phyloP scores from a whole-genome alignment of 129 eudicot genomes.

The Silybum marianum region DNA sequence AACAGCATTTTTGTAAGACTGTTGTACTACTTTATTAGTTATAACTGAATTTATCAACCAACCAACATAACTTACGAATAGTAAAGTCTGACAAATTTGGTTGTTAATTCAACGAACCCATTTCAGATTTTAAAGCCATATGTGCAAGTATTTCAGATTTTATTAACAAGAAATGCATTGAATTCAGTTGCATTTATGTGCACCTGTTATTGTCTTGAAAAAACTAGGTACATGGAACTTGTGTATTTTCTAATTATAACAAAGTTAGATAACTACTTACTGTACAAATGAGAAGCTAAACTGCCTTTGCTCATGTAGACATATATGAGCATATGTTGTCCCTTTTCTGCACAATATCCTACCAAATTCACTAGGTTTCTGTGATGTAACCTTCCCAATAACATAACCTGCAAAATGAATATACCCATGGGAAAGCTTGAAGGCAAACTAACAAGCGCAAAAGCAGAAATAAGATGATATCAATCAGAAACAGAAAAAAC shows the following conservation, averaged over 20 bases:
- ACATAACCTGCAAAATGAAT: conserved; percentile 64
- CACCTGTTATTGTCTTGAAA: neutral
- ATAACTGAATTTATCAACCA: neutral
- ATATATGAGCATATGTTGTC: conserved; percentile 90
- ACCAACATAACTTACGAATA: neutral
- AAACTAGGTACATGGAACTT: neutral
- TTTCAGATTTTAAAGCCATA: neutral
- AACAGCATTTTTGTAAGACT: neutral
- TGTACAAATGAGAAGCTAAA: conserved; percentile 81
- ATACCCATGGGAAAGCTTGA: neutral
- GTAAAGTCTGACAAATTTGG: neutral
- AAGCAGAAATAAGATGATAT: conserved; percentile 12
- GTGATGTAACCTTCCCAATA: conserved; percentile 94
- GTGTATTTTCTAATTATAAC: neutral
- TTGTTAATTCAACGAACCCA: neutral
- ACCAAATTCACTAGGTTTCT: conserved; percentile 97
- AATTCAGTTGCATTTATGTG: conserved; percentile 6
- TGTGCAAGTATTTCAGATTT: neutral
- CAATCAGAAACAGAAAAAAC: neutral
- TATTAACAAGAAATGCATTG: neutral
- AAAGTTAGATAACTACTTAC: conserved; percentile 47
- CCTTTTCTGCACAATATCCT: conserved; percentile 96
- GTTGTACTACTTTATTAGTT: neutral
- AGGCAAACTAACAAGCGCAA: conserved; percentile 1
- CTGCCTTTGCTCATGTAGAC: conserved; percentile 96